A percentile compares a stretch with the other conserved stretches of the same genome.
These are phyloP conservation scores for Cyclostephanos tholiformis DNA, from an alignment of 108 stramenopile species.

Conservation along the genomic window DNA sequence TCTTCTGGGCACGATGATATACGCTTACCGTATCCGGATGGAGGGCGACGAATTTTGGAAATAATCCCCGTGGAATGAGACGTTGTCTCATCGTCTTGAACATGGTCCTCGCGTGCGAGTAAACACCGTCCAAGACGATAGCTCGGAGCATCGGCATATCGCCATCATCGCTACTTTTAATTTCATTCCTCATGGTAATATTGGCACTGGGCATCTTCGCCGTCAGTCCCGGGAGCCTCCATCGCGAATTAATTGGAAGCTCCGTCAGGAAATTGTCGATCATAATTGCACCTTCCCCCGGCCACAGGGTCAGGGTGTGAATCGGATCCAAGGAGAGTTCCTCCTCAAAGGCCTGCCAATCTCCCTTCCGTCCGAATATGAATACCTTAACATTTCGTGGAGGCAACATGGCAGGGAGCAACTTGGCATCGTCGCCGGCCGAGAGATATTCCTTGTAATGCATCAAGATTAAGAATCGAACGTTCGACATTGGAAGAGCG, in stretches of 20 bases:
- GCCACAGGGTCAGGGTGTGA: constrained; percentile 33
- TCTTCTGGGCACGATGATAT: no score
- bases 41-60: no score
- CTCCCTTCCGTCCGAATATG: constrained; percentile 32
- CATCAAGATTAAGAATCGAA: background rate
- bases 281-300: constrained; percentile 26
- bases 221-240: background rate
- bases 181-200: background rate
- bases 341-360: constrained; percentile 3
- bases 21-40: no score
- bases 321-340: no score
- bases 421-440: constrained; percentile 35
- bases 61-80: background rate
- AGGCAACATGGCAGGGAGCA: constrained; percentile 20
- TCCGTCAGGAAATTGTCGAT: constrained; percentile 16
- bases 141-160: constrained; percentile 10
- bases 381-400: constrained; percentile 14
- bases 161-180: background rate
- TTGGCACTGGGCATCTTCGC: background rate
- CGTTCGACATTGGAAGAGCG: background rate
- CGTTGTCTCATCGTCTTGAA: constrained; percentile 29
- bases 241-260: background rate
- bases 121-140: constrained; percentile 29
- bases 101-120: constrained; percentile 35
- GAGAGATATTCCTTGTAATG: constrained; percentile 44